These are phyloP conservation scores for Neurospora sp. DNA, from an alignment of 495 filamentous ascomycete genomes.

Conservation along the genomic window DNA sequence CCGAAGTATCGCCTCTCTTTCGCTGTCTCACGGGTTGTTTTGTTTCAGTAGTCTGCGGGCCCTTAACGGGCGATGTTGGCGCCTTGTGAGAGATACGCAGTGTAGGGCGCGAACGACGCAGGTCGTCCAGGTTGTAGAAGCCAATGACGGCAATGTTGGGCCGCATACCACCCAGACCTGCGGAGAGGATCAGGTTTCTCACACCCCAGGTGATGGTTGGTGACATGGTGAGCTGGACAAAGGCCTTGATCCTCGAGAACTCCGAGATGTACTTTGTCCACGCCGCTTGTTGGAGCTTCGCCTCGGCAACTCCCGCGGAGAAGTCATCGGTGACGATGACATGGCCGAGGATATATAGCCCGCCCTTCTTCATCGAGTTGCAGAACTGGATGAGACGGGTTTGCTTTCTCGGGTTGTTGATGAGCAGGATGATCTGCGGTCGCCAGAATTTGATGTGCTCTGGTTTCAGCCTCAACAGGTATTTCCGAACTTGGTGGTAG, in stretches of 20 bases:
- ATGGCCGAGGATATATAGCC: conserved; percentile 75
- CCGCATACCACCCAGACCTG: conserved; percentile 81
- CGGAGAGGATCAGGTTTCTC: conserved; percentile 68
- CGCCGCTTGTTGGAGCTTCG: conserved; percentile 64
- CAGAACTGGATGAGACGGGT: conserved; percentile 82
- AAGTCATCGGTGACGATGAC: conserved; percentile 82
- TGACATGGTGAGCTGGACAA: conserved; percentile 74
- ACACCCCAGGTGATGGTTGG: conserved; percentile 79
- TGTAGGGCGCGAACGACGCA: conserved; percentile 37
- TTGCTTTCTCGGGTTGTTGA: conserved; percentile 69
- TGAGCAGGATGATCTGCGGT: conserved; percentile 72
- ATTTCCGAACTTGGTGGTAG: conserved; percentile 87
- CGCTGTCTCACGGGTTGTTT: conserved; percentile 12
- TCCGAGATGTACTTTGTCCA: conserved; percentile 79
- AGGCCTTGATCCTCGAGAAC: conserved; percentile 79
- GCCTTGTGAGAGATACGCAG: background rate
- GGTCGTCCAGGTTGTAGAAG: conserved; percentile 66
- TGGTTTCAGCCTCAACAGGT: conserved; percentile 67
- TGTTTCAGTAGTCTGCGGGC: conserved; percentile 11
- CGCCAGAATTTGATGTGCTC: conserved; percentile 93
- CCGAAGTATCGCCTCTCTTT: conserved; percentile 33
- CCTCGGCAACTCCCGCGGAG: conserved; percentile 64
- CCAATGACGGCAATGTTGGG: conserved; percentile 77
- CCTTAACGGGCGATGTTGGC: conserved; percentile 14
- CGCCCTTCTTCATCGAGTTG: conserved; percentile 83